Base-by-base conservation (phyloP, 75 land plant genomes). In the Sequoiadendron giganteum region DNA sequence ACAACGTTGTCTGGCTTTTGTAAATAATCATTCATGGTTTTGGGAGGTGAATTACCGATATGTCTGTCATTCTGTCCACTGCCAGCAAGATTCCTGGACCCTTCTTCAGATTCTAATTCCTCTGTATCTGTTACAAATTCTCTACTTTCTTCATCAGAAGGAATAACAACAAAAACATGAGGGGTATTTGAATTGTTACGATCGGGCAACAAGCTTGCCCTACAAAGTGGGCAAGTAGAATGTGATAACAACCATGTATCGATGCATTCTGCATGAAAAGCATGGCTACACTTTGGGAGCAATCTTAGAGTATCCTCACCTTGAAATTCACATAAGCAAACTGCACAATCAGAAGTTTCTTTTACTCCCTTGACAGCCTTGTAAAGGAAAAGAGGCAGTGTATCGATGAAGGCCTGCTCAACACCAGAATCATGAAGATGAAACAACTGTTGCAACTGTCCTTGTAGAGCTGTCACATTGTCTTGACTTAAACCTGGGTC, bases 191-290 rank as follows among this genome's bases (percentile, higher is more conserved):
- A 40, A 78, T 65, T 72, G 54, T 82, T 85, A 47, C 76, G 82
- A 84, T 95, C 97, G 3, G 93, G 95, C 85, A 76, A 88, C 87
- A 92, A 49, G 58, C 91, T 89, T 18, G 93, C 80, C 84, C 95
- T 56, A 54, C 95, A 94, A 21, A 93, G 90, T 2, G 95, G 95
- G 88, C 96, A 95, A 10, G 93, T 92, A 45, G 96, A 93, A 87
- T 95, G 92, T 6, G 95, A 95, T 38, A 93, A 82, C 58, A 95
- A 90, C 95, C 95, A 95, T 8, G 95, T 93, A 77, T 95, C 95
- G 10, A 95, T 95, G 86, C 95, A 95, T 1, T 92, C 93, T 79
- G 92, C 52, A 81, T 95, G 95, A 88, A 95, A 95, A 77, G 95
- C 95, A 86, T 95, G 95, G 86, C 92, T 87, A 85, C 95, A 95